These are phyloP conservation scores for Parietaria judaica DNA, from an alignment of 306 rosid species.

Conservation along the genomic window DNA sequence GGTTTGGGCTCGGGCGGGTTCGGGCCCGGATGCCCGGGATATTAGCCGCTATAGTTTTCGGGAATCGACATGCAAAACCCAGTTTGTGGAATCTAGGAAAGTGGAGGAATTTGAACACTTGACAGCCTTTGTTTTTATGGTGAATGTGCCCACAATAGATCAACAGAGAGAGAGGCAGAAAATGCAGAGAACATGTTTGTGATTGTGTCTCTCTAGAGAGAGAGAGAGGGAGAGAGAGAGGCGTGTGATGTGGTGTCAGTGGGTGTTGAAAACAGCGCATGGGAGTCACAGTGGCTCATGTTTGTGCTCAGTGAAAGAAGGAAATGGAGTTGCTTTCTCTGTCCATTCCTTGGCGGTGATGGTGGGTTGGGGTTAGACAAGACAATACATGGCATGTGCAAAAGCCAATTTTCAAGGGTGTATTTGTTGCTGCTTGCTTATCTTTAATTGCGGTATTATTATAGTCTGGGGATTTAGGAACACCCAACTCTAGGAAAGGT, in stretches of 20 bases:
- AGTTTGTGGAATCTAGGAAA: neutral
- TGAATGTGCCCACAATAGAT: neutral
- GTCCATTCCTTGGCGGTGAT: conserved; percentile 2
- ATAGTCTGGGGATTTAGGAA: neutral
- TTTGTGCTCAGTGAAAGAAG: conserved; percentile 21
- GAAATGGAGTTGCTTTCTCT: conserved; percentile 30
- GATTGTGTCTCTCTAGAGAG: neutral
- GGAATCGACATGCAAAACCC: too few species aligned
- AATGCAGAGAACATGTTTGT: conserved; percentile 13
- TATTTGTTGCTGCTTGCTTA: conserved; percentile 8
- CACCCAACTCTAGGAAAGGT: neutral
- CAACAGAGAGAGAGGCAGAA: conserved; percentile 1
- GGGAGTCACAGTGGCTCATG: conserved; percentile 10
- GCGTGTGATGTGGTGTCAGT: conserved; percentile 1
- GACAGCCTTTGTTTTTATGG: neutral
- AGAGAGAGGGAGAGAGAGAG: neutral
- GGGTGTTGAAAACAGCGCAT: conserved; percentile 6
- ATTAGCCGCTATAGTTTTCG: too few species aligned
- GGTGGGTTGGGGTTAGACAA: conserved; percentile 10
- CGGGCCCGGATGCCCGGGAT: too few species aligned
- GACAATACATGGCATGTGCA: conserved; percentile 49
- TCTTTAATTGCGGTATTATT: conserved; percentile 7
- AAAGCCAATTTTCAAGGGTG: conserved; percentile 58
- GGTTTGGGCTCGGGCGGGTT: too few species aligned
- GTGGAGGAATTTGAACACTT: neutral